phyloP scores from a whole-genome alignment of 176 grass and related monocot genomes.

The Puya raimondii region DNA sequence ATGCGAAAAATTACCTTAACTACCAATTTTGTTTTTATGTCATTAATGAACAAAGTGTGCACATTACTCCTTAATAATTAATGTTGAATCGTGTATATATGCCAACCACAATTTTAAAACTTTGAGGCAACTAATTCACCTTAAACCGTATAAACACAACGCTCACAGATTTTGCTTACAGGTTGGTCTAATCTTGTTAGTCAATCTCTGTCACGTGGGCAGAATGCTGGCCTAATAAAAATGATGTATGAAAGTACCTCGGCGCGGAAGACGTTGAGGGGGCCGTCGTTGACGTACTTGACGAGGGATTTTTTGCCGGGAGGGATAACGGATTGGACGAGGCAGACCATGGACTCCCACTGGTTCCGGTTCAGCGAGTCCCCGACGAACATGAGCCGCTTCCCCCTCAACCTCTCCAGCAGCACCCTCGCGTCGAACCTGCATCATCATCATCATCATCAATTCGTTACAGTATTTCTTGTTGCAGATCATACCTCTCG shows the following conservation, averaged over 20 bases:
- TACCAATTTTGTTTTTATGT: no score
- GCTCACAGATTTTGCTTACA: no score
- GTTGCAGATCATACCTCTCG: no score
- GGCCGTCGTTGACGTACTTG: constrained; percentile 75
- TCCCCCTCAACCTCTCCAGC: constrained; percentile 73
- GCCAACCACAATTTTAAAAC: no score
- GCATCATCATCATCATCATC: constrained; percentile 2
- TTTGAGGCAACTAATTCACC: no score
- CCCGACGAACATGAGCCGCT: constrained; percentile 94
- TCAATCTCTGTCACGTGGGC: no score
- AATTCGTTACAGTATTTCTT: background rate
- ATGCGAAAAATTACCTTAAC: no score
- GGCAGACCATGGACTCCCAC: constrained; percentile 99
- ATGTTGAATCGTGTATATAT: no score
- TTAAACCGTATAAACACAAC: no score
- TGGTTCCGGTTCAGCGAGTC: constrained; percentile 98
- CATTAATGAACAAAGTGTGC: no score
- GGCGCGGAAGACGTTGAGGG: constrained; percentile 64
- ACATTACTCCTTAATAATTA: no score
- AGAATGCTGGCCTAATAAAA: background rate
- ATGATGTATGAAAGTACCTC: constrained; percentile 19
- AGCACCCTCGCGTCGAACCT: constrained; percentile 75
- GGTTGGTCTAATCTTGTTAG: no score
- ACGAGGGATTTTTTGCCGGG: constrained; percentile 66
- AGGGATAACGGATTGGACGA: constrained; percentile 75